Evolutionary conservation across 257 asterid genomes (phyloP).

Genomic region (Fraxinus excelsior): DNA sequence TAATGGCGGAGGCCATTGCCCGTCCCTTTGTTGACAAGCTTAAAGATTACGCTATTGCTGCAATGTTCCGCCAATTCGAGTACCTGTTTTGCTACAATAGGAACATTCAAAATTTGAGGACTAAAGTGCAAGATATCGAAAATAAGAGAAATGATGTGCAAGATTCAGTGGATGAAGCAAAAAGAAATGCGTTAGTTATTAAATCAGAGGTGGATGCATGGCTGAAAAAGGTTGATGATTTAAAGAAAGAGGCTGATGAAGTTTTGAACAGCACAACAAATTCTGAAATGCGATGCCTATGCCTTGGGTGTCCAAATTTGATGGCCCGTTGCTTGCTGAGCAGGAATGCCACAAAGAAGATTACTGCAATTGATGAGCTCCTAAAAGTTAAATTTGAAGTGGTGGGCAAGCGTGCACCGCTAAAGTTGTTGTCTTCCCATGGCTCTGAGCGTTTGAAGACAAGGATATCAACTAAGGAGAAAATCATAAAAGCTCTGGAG

Average conservation of each 20-base stretch:
- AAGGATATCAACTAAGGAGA: background rate
- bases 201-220: background rate
- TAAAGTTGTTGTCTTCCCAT: background rate
- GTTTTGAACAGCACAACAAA: background rate
- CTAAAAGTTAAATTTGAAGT: background rate
- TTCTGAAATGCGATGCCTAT: background rate
- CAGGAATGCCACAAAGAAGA: background rate
- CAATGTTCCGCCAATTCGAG: background rate
- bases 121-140: background rate
- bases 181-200: background rate
- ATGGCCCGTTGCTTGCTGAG: conserved; percentile 1
- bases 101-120: background rate
- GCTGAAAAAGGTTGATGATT: background rate
- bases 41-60: background rate
- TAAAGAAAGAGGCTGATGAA: background rate
- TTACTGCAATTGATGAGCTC: background rate
- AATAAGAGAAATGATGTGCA: background rate
- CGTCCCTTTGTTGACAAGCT: background rate
- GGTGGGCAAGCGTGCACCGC: background rate
- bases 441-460: conserved; percentile 1
- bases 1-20: too few species aligned
- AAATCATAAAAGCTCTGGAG: conserved; percentile 14
- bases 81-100: background rate
- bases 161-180: background rate
- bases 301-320: background rate